A percentile compares a stretch with the other conserved stretches of the same genome.
phyloP scores from a whole-genome alignment of 116 monocot species.

The Iris pallida region DNA sequence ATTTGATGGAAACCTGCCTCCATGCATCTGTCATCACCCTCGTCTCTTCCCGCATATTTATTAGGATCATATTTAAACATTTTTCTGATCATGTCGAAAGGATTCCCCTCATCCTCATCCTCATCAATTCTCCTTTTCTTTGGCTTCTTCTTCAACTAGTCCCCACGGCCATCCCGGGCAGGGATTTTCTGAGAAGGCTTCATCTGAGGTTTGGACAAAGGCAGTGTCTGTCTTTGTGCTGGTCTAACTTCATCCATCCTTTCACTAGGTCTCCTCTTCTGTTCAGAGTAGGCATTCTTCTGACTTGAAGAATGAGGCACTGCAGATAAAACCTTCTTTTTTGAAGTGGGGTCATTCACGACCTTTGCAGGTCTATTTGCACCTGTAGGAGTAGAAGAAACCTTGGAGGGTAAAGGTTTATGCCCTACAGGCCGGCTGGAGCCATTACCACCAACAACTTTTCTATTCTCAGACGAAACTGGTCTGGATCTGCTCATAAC shows the following conservation, averaged over 20 bases:
- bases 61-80: constrained; percentile 83
- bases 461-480: constrained; percentile 22
- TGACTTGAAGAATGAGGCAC: constrained; percentile 29
- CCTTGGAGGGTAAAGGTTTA: constrained; percentile 27
- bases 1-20: constrained; percentile 81
- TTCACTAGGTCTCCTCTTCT: constrained; percentile 18
- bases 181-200: constrained; percentile 30
- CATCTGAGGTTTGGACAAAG: constrained; percentile 21
- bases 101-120: constrained; percentile 34
- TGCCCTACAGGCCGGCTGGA: constrained; percentile 18
- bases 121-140: constrained; percentile 24
- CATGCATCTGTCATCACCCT: constrained; percentile 81
- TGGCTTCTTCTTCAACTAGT: constrained; percentile 30
- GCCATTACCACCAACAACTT: constrained; percentile 34
- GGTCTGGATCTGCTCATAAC: constrained; percentile 14
- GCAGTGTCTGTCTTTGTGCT: constrained; percentile 14
- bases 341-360: constrained; percentile 11
- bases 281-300: constrained; percentile 15
- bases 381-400: constrained; percentile 21
- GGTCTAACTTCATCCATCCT: constrained; percentile 17
- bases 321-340: constrained; percentile 18
- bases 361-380: constrained; percentile 22
- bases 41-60: constrained; percentile 42
- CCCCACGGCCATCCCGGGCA: constrained; percentile 17
- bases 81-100: constrained; percentile 42